These are phyloP conservation scores for Malassezia caprae DNA, from an alignment of 1,284 basidiomycete species.

Conservation along the genomic window DNA sequence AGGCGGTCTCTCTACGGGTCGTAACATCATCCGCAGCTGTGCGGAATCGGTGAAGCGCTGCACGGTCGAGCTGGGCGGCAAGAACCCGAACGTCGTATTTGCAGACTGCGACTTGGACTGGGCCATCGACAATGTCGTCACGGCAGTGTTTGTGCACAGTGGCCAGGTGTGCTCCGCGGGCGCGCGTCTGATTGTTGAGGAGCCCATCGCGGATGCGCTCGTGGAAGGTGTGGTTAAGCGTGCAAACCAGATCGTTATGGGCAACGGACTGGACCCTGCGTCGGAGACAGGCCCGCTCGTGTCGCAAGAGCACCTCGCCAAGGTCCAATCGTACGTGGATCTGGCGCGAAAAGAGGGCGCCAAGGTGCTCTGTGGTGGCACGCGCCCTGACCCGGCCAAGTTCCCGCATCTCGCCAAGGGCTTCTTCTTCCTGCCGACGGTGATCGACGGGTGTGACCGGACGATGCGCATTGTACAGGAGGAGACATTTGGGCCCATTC, in stretches of 20 bases:
- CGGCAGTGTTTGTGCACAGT: constrained; percentile 44
- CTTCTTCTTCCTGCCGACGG: constrained; percentile 46
- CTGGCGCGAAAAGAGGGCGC: constrained; percentile 38
- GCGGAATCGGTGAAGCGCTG: constrained; percentile 42
- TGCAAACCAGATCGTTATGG: constrained; percentile 39
- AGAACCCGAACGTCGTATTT: constrained; percentile 48
- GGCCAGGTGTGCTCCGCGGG: constrained; percentile 48
- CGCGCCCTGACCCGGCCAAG: constrained; percentile 28
- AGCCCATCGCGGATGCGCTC: constrained; percentile 42
- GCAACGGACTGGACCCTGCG: constrained; percentile 37
- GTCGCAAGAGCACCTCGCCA: constrained; percentile 35
- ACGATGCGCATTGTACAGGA: constrained; percentile 46
- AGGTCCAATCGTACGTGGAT: constrained; percentile 37
- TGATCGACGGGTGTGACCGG: constrained; percentile 43
- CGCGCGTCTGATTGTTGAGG: constrained; percentile 44
- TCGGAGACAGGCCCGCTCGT: constrained; percentile 45
- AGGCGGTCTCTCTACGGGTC: constrained; percentile 43
- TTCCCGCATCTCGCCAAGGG: constrained; percentile 40
- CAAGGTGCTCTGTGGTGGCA: constrained; percentile 35
- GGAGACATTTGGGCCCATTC: constrained; percentile 46
- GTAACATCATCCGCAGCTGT: constrained; percentile 34
- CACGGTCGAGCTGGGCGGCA: constrained; percentile 46
- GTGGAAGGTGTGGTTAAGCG: constrained; percentile 41
- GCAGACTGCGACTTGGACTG: constrained; percentile 42
- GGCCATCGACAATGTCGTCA: constrained; percentile 45